Evolutionary conservation across 208 protist genomes (phyloP).

Genomic region (Trypanosoma mega): DNA sequence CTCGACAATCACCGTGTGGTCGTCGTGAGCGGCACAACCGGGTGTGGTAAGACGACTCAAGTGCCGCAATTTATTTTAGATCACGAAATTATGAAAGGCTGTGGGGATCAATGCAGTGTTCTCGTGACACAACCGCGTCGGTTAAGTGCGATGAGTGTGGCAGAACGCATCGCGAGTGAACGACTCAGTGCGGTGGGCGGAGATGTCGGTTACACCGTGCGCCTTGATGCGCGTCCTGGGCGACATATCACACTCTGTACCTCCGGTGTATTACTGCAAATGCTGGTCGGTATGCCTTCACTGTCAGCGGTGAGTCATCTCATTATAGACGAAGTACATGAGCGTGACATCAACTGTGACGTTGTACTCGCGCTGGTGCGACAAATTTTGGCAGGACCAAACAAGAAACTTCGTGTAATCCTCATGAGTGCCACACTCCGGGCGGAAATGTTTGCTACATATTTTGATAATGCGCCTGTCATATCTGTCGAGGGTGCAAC

Average conservation of each 20-base stretch:
- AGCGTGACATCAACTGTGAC: conserved; percentile 98
- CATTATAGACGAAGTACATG: conserved; percentile 99
- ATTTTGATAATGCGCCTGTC: conserved; percentile 88
- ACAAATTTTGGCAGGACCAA: conserved; percentile 39
- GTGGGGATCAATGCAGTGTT: conserved; percentile 58
- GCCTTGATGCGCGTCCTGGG: conserved; percentile 95
- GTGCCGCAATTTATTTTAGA: conserved; percentile 93
- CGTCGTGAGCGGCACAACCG: conserved; percentile 87
- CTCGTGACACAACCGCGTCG: conserved; percentile 98
- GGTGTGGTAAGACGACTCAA: conserved; percentile 92
- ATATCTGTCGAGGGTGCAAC: conserved; percentile 69
- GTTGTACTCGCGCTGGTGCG: conserved; percentile 97
- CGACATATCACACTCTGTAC: conserved; percentile 97
- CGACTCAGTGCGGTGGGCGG: conserved; percentile 79
- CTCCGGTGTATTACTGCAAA: conserved; percentile 97
- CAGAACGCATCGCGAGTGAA: conserved; percentile 98
- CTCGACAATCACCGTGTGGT: conserved; percentile 70
- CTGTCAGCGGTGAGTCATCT: conserved; percentile 93
- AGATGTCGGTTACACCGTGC: conserved; percentile 97
- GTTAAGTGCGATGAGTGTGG: conserved; percentile 97
- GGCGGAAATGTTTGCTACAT: conserved; percentile 95
- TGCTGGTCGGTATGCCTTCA: conserved; percentile 87
- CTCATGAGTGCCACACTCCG: conserved; percentile 99
- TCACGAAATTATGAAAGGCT: conserved; percentile 48
- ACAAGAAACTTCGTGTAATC: conserved; percentile 94